phyloP scores from a whole-genome alignment of 495 filamentous ascomycete species.

The Alectoria sarmentosa region DNA sequence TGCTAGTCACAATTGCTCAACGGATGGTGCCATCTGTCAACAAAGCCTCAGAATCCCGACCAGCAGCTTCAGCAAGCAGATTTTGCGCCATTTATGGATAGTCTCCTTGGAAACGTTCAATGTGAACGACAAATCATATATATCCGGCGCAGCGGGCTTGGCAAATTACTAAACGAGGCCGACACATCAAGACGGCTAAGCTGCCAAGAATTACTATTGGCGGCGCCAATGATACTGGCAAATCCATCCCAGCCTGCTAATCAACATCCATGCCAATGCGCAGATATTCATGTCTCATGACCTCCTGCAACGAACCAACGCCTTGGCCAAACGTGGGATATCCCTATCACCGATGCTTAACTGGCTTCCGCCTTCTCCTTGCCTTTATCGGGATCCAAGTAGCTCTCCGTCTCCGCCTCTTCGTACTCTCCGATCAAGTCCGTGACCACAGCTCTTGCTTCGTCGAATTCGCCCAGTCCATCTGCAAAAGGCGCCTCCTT shows the following conservation, averaged over 20 bases:
- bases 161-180: too few relatives aligned
- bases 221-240: background rate
- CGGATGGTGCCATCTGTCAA: too few relatives aligned
- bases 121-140: too few relatives aligned
- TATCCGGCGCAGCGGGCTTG: too few relatives aligned
- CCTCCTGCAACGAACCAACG: background rate
- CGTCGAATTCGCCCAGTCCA: conserved; percentile 90
- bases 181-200: background rate
- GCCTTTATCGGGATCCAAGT: conserved; percentile 64
- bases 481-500: conserved; percentile 87
- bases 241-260: background rate
- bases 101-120: too few relatives aligned
- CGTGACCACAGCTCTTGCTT: conserved; percentile 79
- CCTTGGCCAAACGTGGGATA: conserved; percentile 9
- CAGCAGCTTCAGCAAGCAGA: too few relatives aligned
- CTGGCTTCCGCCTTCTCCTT: conserved; percentile 37
- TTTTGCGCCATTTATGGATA: too few relatives aligned
- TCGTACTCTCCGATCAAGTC: conserved; percentile 92
- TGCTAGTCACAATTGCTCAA: too few relatives aligned
- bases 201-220: background rate
- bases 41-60: too few relatives aligned
- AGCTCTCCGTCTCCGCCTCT: conserved; percentile 82
- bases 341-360: conserved; percentile 1
- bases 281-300: conserved; percentile 3
- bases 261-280: background rate